Evolutionary conservation across 164 flowering plant species (phyloP), one percentile per base, ranked within the genome.

Genomic region (Vitis rupestris): DNA sequence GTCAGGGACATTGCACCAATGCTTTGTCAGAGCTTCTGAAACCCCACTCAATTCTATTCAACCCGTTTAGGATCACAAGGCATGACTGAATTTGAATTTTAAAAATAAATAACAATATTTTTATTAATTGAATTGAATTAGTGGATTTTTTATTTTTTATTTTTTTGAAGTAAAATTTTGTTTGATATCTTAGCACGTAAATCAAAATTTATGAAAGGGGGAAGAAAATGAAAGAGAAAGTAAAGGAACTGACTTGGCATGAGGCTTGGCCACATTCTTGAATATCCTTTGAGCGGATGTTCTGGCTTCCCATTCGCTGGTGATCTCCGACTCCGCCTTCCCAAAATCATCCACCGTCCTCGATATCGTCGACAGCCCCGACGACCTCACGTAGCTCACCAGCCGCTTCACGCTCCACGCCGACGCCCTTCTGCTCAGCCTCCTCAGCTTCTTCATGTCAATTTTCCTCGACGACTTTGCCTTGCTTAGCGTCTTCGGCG

Each of bases 201-300:
- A 23, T 23, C 2, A 23, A 23, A 23, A 23, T 23, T 23, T 23
- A 23, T 0, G 27, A 37, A 16, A 47, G 23, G 1, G 1, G 9
- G 49, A 8, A 61, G 19, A 16, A 17, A 54, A 23, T 3, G 23
- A 57, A 15, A 37, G 23, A 63, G 61, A 11, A 12, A 62, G 13
- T 37, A 2, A 37, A 37, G 44, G 29, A 2, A 73, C 84, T 82
- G 61, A 88, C 96, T 80, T 83, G 79, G 71, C 73, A 8, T 76
- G 86, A 2, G 85, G 85, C 64, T 80, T 81, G 4, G 90, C 88
- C 0, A 87, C 91, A 47, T 88, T 76, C 73, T 76, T 82, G 86
- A 88, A 90, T n/a, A 84, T 80, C 72, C 76, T 53, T 10, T 78
- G 65, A 0, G 96, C 96, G 49, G 69, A 58, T 2, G 6, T 57